These are phyloP conservation scores for Cunninghamia lanceolata DNA, from an alignment of 75 land plant genomes.

Conservation along the genomic window DNA sequence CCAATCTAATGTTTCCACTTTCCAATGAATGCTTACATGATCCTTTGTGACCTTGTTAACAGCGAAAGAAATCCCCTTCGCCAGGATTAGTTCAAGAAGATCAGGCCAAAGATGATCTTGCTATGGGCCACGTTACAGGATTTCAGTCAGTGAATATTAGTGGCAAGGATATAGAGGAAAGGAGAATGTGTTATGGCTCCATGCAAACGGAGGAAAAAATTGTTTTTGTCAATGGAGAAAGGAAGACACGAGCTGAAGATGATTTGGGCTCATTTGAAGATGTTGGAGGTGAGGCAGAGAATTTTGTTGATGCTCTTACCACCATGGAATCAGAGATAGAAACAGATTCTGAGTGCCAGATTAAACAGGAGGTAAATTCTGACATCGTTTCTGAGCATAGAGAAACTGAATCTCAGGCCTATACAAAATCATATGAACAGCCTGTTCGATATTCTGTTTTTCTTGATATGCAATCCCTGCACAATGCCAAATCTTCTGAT, in stretches of 20 bases:
- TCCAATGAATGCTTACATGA: not conserved
- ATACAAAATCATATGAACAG: not conserved
- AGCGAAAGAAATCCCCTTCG: not conserved
- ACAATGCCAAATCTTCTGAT: not conserved
- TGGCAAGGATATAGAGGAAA: conserved; percentile 21
- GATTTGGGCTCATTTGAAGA: conserved; percentile 24
- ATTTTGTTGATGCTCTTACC: conserved; percentile 57
- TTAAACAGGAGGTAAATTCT: conserved; percentile 13
- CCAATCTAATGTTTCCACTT: not conserved
- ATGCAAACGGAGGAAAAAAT: conserved; percentile 15
- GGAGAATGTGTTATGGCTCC: not conserved
- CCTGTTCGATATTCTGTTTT: not conserved
- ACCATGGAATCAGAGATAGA: conserved; percentile 57
- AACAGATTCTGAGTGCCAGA: conserved; percentile 46
- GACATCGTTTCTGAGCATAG: conserved; percentile 21
- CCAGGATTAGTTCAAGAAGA: not conserved
- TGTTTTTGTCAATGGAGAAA: conserved; percentile 6
- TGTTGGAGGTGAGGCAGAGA: conserved; percentile 51
- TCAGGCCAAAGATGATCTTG: not conserved
- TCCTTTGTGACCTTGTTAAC: not conserved
- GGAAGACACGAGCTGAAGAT: conserved; percentile 13
- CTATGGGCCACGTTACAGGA: conserved; percentile 3
- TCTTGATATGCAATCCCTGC: not conserved
- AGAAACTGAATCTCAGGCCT: conserved; percentile 2
- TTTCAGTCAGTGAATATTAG: conserved; percentile 16